Percentiles rank a stretch among this genome's conserved stretches.
phyloP scores from a whole-genome alignment of 495 filamentous ascomycete genomes.

The Penicillium verhagenii region DNA sequence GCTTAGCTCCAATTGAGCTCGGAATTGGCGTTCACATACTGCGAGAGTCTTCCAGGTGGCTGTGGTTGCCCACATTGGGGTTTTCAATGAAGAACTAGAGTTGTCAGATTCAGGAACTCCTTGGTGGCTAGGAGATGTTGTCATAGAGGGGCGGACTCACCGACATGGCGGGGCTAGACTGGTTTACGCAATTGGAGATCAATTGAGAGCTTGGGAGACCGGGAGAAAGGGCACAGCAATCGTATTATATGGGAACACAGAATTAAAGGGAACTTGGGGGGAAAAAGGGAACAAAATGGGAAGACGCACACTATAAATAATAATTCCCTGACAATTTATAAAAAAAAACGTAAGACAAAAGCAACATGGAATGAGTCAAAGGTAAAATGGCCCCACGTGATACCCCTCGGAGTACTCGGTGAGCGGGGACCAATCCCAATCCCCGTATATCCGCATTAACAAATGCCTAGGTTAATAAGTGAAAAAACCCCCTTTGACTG shows the following conservation, averaged over 20 bases:
- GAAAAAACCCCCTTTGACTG: no score
- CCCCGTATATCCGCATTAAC: slow-evolving; percentile 12
- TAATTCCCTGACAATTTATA: not conserved
- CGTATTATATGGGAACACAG: not conserved
- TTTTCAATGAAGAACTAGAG: slow-evolving; percentile 84
- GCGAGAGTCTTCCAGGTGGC: slow-evolving; percentile 83
- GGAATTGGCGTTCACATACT: slow-evolving; percentile 54
- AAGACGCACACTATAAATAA: not conserved
- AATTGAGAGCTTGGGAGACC: not conserved
- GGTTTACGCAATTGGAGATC: not conserved
- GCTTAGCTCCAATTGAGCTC: not conserved
- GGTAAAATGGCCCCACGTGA: slow-evolving; percentile 16
- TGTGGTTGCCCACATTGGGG: slow-evolving; percentile 79
- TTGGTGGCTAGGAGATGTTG: not conserved
- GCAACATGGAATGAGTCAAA: slow-evolving; percentile 26
- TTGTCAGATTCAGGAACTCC: slow-evolving; percentile 11
- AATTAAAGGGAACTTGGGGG: not conserved
- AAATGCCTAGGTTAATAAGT: slow-evolving; percentile 7
- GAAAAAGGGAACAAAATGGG: not conserved
- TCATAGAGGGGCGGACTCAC: slow-evolving; percentile 36
- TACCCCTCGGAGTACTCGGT: slow-evolving; percentile 8
- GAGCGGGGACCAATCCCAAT: slow-evolving; percentile 21
- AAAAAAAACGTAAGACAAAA: slow-evolving; percentile 10
- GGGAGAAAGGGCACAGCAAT: not conserved
- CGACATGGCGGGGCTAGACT: slow-evolving; percentile 35